Base-by-base conservation (phyloP, 2,329 filamentous ascomycete species). In the Chaetomium globosum region DNA sequence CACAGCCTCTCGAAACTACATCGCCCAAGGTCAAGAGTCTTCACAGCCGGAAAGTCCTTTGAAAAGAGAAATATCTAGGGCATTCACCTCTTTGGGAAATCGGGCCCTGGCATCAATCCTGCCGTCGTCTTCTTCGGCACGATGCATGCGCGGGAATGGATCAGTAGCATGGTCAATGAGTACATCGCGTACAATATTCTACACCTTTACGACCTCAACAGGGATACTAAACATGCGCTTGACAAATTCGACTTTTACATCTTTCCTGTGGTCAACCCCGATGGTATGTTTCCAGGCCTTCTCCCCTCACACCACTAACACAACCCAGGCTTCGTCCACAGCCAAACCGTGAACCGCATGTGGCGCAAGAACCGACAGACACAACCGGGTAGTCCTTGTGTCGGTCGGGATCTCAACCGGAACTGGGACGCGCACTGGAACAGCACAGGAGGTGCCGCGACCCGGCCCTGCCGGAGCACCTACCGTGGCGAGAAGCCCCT, bases 181-280 rank as follows among this genome's bases (percentile, higher is more conserved):
- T 87, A 85, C 72, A 74, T 85, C 19, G 79, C 81, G 10, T 81
- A 80, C 67, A 75, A 78, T 21, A 76, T 87, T 36, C 74, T 86
- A 21, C 76, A 76, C 43, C 78, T 79, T 58, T 85, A 84, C 70
- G 72, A 71, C 36, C 74, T 74, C 21, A 72, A 76, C 16, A 69
- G 75, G n/a, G 73, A 76, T 3, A 73, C 81, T 48, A 78, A 74
- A 48, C 72, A 75, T 0, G 80, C 84, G 61, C 79, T 89, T 28
- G 81, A 89, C 74, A 84, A 80, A 63, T 88, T 87, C 72, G 88
- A 90, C 75, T 87, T 87, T 69, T 89, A 87, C 74, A 81, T 90
- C 69, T 80, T 88, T 66, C 86, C 86, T 3, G 76, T 88, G 28
- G 84, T 86, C 19, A 88, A 89, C 71, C 85, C 85, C 0, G 86